A percentile compares a stretch with the other conserved stretches of the same genome.
Conservation (phyloP, 2,329 filamentous ascomycete genomes). For the Aspergillus arachidicola region DNA sequence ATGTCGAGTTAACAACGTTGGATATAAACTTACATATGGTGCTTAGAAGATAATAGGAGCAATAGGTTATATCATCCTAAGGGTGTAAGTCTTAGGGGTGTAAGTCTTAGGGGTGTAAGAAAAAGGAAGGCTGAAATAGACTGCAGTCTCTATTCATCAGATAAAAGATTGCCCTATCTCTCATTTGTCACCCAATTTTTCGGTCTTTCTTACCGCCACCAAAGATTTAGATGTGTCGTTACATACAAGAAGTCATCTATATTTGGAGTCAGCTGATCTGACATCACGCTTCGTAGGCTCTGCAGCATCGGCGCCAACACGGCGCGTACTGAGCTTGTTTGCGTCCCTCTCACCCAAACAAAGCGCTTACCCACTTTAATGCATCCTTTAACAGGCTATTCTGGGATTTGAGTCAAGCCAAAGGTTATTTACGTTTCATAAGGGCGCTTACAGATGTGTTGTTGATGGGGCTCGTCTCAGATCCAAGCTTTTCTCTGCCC, state of each 20-base stretch:
- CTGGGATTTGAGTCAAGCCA: not conserved
- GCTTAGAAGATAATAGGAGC: not conserved
- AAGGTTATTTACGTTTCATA: conserved; percentile 30
- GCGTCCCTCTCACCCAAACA: conserved; percentile 14
- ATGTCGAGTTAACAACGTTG: not conserved
- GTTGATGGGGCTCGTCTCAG: conserved; percentile 29
- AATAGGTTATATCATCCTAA: not conserved
- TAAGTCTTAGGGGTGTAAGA: not conserved
- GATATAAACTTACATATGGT: not conserved
- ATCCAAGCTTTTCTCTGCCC: conserved; percentile 9
- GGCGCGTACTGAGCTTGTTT: conserved; percentile 24
- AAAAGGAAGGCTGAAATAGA: not conserved
- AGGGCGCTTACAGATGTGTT: conserved; percentile 30
- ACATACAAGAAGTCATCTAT: conserved; percentile 4
- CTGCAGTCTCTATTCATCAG: not conserved
- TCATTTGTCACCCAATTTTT: not conserved
- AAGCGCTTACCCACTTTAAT: conserved; percentile 13
- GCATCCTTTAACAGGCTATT: conserved; percentile 4
- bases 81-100: not conserved
- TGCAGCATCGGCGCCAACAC: conserved; percentile 25
- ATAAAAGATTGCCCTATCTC: not conserved
- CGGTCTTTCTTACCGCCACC: not conserved
- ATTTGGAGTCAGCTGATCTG: conserved; percentile 21
- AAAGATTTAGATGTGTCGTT: not conserved
- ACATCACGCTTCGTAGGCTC: conserved; percentile 14